These are phyloP conservation scores for Vachellia pachyceras DNA, from an alignment of 306 rosid genomes.

Conservation along the genomic window DNA sequence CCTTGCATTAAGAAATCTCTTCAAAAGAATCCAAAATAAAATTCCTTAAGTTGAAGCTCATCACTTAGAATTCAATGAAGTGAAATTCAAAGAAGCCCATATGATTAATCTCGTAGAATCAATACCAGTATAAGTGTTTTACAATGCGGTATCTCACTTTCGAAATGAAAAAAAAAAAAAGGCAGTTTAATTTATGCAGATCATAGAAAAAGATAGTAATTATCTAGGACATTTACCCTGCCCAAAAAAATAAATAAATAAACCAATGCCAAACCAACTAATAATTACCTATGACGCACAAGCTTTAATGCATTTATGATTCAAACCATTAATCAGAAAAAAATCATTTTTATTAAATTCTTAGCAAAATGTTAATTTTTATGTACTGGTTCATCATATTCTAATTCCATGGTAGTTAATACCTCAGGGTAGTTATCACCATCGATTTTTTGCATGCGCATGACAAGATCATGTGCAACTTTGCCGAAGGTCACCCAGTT, in stretches of 20 bases:
- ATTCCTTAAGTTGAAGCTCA: slow-evolving; percentile 22
- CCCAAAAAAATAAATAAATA: not conserved
- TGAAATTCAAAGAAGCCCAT: not conserved
- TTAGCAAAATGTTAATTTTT: not conserved
- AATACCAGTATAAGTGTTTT: not conserved
- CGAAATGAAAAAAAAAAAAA: not conserved
- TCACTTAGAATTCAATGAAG: slow-evolving; percentile 9
- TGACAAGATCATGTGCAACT: slow-evolving; percentile 85
- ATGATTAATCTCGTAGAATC: slow-evolving; percentile 11
- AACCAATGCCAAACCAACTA: not conserved
- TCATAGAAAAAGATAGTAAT: not conserved
- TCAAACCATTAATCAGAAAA: not conserved
- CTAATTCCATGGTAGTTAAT: slow-evolving; percentile 36
- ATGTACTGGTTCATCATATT: slow-evolving; percentile 12
- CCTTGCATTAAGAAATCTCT: slow-evolving; percentile 22
- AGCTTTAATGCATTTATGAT: not conserved
- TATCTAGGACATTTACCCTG: not conserved
- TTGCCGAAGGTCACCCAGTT: slow-evolving; percentile 85
- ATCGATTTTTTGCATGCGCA: slow-evolving; percentile 92
- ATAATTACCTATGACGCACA: not conserved
- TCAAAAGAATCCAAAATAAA: slow-evolving; percentile 12
- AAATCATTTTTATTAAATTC: not conserved
- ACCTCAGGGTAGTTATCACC: slow-evolving; percentile 99
- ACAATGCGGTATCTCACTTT: not conserved
- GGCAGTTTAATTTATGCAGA: not conserved